These are phyloP conservation scores for Colletotrichum sidae DNA, from an alignment of 2,329 filamentous ascomycete genomes.

Conservation along the genomic window DNA sequence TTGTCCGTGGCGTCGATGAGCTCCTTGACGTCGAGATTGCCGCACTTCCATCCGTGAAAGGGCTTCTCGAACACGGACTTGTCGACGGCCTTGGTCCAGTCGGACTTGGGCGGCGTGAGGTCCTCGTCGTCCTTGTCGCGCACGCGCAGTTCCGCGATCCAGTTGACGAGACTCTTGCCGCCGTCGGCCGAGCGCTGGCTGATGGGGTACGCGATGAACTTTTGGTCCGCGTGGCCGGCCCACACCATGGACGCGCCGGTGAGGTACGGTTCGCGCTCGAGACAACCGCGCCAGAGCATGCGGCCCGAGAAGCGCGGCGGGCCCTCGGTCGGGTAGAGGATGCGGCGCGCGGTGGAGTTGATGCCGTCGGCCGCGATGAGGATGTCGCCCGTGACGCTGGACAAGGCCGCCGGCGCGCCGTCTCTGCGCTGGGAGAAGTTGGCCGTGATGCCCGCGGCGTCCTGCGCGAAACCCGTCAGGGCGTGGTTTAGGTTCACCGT, in stretches of 20 bases:
- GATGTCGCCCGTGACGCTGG: slow-evolving; percentile 13
- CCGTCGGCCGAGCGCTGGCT: slow-evolving; percentile 20
- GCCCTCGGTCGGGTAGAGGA: slow-evolving; percentile 23
- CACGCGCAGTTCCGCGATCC: slow-evolving; percentile 30
- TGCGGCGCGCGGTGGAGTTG: slow-evolving; percentile 23
- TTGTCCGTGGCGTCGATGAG: slow-evolving; percentile 24
- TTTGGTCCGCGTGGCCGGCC: slow-evolving; percentile 31
- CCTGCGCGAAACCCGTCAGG: slow-evolving; percentile 18
- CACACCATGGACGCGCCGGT: slow-evolving; percentile 29
- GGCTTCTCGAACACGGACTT: slow-evolving; percentile 19
- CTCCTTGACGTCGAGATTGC: slow-evolving; percentile 16
- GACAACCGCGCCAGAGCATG: slow-evolving; percentile 30
- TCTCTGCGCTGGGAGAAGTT: slow-evolving; percentile 19
- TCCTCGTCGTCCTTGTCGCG: slow-evolving; percentile 15
- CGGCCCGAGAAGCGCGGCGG: slow-evolving; percentile 26
- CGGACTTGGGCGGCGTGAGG: slow-evolving; percentile 21
- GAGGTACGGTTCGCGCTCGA: slow-evolving; percentile 23
- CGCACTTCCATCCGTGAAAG: slow-evolving; percentile 21
- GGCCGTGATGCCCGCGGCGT: slow-evolving; percentile 3
- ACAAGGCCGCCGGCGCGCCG: slow-evolving; percentile 10
- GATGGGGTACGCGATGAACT: slow-evolving; percentile 32
- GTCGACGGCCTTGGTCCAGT: slow-evolving; percentile 24
- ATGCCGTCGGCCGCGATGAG: slow-evolving; percentile 32
- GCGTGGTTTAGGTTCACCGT: slow-evolving; percentile 23
- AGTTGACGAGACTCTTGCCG: slow-evolving; percentile 27